phyloP scores from a whole-genome alignment of 768 basidiomycete species.

The Porphyrellus cyaneotinctus region DNA sequence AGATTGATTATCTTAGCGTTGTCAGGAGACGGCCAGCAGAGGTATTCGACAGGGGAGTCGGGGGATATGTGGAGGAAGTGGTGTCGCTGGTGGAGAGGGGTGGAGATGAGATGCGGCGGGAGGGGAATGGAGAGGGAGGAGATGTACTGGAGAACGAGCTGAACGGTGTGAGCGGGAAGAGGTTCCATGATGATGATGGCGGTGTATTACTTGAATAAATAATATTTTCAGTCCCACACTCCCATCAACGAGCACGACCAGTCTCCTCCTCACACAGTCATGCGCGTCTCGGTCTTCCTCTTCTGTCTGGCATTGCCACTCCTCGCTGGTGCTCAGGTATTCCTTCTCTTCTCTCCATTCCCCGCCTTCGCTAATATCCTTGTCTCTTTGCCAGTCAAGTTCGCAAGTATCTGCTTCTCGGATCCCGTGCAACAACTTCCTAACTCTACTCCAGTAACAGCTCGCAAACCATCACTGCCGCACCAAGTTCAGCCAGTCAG shows the following conservation, averaged over 20 bases:
- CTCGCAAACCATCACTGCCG: conserved; percentile 42
- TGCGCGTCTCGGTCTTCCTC: conserved; percentile 32
- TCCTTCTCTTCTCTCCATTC: not conserved
- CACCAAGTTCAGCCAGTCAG: conserved; percentile 34
- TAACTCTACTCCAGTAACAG: conserved; percentile 39
- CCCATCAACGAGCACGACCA: not conserved
- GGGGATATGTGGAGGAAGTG: conserved; percentile 55
- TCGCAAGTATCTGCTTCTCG: conserved; percentile 37
- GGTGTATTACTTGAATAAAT: conserved; percentile 4
- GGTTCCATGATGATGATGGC: conserved; percentile 29
- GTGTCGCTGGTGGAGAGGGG: conserved; percentile 58
- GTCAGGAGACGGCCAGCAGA: conserved; percentile 59
- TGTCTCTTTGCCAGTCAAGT: conserved; percentile 14
- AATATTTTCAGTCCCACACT: conserved; percentile 8
- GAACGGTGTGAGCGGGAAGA: conserved; percentile 36
- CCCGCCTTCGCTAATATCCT: conserved; percentile 1
- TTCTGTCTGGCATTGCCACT: conserved; percentile 28
- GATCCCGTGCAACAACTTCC: conserved; percentile 25
- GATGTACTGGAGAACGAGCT: conserved; percentile 55
- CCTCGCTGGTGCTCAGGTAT: conserved; percentile 33
- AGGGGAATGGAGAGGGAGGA: conserved; percentile 47
- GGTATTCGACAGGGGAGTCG: conserved; percentile 49
- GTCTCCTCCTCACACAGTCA: conserved; percentile 4
- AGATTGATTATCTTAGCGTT: conserved; percentile 37
- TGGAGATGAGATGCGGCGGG: conserved; percentile 59